phyloP scores from a whole-genome alignment of 495 filamentous ascomycete species.

The Talaromyces stipitatus region DNA sequence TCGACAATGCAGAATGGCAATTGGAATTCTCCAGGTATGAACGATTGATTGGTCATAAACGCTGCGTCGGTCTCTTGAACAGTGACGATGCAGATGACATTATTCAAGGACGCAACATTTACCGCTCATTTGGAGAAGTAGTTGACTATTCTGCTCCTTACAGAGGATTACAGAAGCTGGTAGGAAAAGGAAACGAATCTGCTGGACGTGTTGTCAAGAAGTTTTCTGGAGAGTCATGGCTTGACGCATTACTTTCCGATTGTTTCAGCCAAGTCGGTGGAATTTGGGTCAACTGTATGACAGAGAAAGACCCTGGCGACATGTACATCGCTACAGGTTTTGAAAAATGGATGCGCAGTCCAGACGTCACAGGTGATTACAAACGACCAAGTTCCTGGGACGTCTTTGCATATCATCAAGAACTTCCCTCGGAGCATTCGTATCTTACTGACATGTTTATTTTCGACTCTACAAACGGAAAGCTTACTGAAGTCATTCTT shows the following conservation, averaged over 20 bases:
- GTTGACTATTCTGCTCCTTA: constrained; percentile 42
- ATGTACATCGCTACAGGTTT: constrained; percentile 43
- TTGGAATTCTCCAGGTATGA: constrained; percentile 36
- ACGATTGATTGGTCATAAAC: constrained; percentile 30
- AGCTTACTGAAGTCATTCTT: constrained; percentile 39
- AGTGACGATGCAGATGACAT: constrained; percentile 35
- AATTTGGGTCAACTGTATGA: constrained; percentile 48
- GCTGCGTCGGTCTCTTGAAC: constrained; percentile 31
- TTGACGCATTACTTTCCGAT: constrained; percentile 29
- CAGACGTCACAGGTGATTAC: constrained; percentile 17
- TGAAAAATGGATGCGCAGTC: constrained; percentile 40
- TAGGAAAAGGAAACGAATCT: constrained; percentile 31
- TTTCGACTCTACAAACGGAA: constrained; percentile 34
- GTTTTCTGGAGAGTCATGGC: constrained; percentile 27
- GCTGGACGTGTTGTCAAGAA: constrained; percentile 36
- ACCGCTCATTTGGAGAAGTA: constrained; percentile 36
- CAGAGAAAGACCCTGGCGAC: constrained; percentile 24
- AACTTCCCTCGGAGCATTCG: constrained; percentile 18
- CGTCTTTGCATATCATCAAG: constrained; percentile 33
- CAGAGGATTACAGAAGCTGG: constrained; percentile 37
- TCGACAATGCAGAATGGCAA: constrained; percentile 15
- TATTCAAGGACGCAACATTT: constrained; percentile 42
- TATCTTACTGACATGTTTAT: constrained; percentile 45
- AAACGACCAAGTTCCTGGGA: constrained; percentile 31
- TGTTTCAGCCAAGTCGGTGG: constrained; percentile 45